Evolutionary conservation across 352 stramenopile genomes (phyloP).

Genomic region (Blastocystis hominis): DNA sequence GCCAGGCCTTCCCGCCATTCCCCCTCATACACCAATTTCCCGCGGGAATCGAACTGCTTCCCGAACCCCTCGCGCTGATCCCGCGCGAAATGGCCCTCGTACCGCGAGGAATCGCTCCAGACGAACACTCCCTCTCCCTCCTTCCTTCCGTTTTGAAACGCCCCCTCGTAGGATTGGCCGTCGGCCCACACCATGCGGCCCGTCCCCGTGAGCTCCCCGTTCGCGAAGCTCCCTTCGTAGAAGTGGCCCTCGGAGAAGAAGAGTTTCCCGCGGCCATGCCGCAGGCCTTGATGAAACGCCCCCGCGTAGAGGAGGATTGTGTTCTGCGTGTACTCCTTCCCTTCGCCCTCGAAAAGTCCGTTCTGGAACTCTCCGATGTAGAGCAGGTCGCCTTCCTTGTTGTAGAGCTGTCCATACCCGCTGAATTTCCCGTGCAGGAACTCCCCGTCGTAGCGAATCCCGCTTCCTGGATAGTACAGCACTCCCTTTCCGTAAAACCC

Average conservation of each 20-base stretch:
- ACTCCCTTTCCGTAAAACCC: neutral
- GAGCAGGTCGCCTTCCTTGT: neutral
- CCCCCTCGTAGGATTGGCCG: neutral
- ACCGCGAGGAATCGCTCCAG: neutral
- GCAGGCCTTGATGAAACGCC: neutral
- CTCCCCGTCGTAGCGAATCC: slow-evolving; percentile 26
- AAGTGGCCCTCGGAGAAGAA: slow-evolving; percentile 36
- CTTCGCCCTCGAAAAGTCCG: neutral
- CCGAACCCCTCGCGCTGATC: neutral
- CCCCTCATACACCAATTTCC: neutral
- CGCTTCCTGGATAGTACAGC: neutral
- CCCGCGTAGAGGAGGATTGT: neutral
- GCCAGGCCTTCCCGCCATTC: neutral
- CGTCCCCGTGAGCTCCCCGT: neutral
- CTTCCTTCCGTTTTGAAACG: neutral
- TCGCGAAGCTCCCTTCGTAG: slow-evolving; percentile 18
- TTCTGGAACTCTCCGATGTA: slow-evolving; percentile 43
- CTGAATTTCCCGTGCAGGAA: neutral
- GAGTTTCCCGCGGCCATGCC: neutral
- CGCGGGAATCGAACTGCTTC: neutral
- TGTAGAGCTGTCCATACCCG: slow-evolving; percentile 34
- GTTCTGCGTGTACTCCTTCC: slow-evolving; percentile 2
- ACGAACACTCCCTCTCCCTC: slow-evolving; percentile 4
- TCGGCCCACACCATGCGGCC: slow-evolving; percentile 7
- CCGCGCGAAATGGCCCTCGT: neutral